Base-by-base conservation (phyloP, 2,329 filamentous ascomycete genomes). In the Colletotrichum horii region DNA sequence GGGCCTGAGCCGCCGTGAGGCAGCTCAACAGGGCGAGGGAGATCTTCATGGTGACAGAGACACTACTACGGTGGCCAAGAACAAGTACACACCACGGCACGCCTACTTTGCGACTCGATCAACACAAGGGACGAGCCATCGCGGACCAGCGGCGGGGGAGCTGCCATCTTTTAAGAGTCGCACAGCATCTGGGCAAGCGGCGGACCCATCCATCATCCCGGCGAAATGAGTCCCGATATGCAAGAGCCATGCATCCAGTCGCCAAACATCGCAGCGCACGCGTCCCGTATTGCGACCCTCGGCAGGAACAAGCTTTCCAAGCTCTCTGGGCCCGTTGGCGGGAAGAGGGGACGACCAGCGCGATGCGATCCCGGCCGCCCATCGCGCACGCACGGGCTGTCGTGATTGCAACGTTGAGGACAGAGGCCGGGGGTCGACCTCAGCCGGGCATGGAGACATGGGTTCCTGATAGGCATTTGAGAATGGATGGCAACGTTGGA, bases 241-340 rank as follows among this genome's bases (percentile, higher is more conserved):
- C 36, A 38, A 15, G 9, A 30, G 14, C 6, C 30, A 48, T 62
- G 38, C 55, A 55, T 48, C 22, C 14, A 22, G 28, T 73, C 26
- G 64, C 43, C 38, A 3, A 22, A n/a, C 5, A 61, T 32, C 11
- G 32, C 24, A 24, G 3, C n/a, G 14, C 24, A 15, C 36, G 32
- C 36, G 52, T 30, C 19, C 48, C 64, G 30, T 26, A 30, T 34
- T 36, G 43, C 64, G 28, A 58, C 56, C 26, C 22, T 22, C 28
- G 58, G 26, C 34, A n/a, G 22, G 34, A 38, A 65, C 65, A 74
- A 76, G 74, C 70, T 74, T 74, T 76, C 70, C 74, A 74, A 60
- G 56, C 43, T 52, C 43, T 52, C 43, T 22, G n/a, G 43, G 43
- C 11, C n/a, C 36, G 58, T 65, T 61, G 70, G 34, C 56, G 62